Percentiles rank a stretch among this genome's conserved stretches.
Evolutionary conservation across 2,329 filamentous ascomycete species (phyloP).

Genomic region (Aspergillus vadensis): DNA sequence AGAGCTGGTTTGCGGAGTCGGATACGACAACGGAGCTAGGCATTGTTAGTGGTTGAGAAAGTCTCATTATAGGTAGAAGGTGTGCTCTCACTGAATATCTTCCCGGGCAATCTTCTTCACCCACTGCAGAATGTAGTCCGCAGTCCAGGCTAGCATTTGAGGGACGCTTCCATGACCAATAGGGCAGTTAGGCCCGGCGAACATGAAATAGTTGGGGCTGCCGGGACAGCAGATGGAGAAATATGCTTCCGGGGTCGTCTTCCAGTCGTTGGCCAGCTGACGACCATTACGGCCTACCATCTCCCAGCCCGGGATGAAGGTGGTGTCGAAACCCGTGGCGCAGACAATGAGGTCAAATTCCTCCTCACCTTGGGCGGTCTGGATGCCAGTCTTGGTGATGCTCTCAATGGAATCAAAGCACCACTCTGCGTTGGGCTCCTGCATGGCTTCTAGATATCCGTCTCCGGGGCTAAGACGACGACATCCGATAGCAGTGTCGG

Average conservation of each 20-base stretch:
- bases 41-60: background rate
- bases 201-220: slow-evolving; percentile 35
- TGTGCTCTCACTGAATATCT: slow-evolving; percentile 17
- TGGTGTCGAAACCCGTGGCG: slow-evolving; percentile 47
- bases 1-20: slow-evolving; percentile 20
- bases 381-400: slow-evolving; percentile 26
- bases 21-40: slow-evolving; percentile 18
- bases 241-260: slow-evolving; percentile 25
- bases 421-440: slow-evolving; percentile 26
- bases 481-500: slow-evolving; percentile 28
- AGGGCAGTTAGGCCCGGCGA: slow-evolving; percentile 26
- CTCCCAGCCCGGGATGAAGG: slow-evolving; percentile 39
- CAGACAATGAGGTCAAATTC: slow-evolving; percentile 38
- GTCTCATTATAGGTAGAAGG: background rate
- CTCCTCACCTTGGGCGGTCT: slow-evolving; percentile 20
- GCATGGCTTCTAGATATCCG: slow-evolving; percentile 32
- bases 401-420: slow-evolving; percentile 24
- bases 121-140: slow-evolving; percentile 32
- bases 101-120: slow-evolving; percentile 28
- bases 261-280: slow-evolving; percentile 27
- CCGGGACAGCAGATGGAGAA: slow-evolving; percentile 24
- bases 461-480: slow-evolving; percentile 32
- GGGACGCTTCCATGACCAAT: slow-evolving; percentile 29
- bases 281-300: slow-evolving; percentile 33
- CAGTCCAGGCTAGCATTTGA: slow-evolving; percentile 17